Base-by-base conservation (phyloP, 768 basidiomycete species). In the Suillus bovinus region DNA sequence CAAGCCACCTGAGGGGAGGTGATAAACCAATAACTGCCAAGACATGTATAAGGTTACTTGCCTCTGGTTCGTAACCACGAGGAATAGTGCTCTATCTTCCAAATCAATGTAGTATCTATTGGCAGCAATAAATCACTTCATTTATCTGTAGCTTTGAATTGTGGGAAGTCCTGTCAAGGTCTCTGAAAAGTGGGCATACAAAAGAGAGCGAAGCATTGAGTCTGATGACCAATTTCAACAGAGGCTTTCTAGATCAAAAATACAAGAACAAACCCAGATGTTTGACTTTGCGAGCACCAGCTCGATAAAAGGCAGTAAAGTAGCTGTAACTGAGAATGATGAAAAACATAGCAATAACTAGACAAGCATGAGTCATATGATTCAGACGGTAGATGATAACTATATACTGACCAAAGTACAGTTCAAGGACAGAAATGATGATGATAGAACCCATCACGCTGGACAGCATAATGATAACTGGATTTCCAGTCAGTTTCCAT, bases 151-250 rank as follows among this genome's bases (percentile, higher is more conserved):
- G 39, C 89, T 89, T 41, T 91, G 83, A 52, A 92, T 85, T 5
- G 88, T 91, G 0, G 85, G 79, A 31, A 87, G 76, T 17, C 90
- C 90, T 68, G 86, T 86, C 5, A 93, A 77, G 1, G 87, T 89
- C 72, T 93, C 91, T 0, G 88, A 84, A 69, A 93, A 89, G 68
- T 91, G 89, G 0, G 89, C 83, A 70, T 93, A 93, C 13, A 93
- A 80, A 11, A 88, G 75, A 2, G 88, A 90, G 42, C 90, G 87
- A 5, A 93, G 79, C 77, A 89, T 84, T 7, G 87, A 80, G 71
- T 91, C 90, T 85, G 58, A 44, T 14, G 36, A 47, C 6, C 24
- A 9, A 22, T 49, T 14, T 67, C 1, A 58, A 33, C 1, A 44
- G 36, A 31, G 50, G 56, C 27, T 42, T 8, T 46, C 17, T 5